These are phyloP conservation scores for Ceriops zippeliana DNA, from an alignment of 345 rosid species.

Conservation along the genomic window DNA sequence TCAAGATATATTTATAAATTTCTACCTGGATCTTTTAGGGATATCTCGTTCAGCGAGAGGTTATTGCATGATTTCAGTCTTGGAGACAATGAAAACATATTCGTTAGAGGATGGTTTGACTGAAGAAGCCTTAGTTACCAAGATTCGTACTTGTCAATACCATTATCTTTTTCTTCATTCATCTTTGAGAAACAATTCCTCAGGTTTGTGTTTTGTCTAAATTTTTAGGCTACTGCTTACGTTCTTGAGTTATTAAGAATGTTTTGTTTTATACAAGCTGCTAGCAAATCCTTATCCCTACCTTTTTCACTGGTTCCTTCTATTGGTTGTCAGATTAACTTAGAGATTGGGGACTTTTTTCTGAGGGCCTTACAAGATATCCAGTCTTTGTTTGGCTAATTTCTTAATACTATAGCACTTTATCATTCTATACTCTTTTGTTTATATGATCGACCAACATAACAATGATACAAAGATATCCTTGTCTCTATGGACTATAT, in stretches of 20 bases:
- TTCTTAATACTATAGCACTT: too few species aligned
- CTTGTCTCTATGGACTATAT: too few species aligned
- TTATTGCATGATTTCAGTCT: slow-evolving; percentile 62
- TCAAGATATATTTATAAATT: background rate
- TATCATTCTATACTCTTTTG: too few species aligned
- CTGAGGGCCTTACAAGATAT: too few species aligned
- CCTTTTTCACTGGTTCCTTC: background rate
- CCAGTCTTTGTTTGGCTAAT: too few species aligned
- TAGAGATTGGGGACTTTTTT: background rate
- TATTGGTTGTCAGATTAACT: background rate
- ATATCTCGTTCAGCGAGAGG: slow-evolving; percentile 92
- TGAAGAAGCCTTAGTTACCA: slow-evolving; percentile 90
- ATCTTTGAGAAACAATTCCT: slow-evolving; percentile 65
- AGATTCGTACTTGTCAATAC: slow-evolving; percentile 78
- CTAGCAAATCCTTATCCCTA: too few species aligned
- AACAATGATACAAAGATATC: too few species aligned
- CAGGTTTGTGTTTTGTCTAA: slow-evolving; percentile 50
- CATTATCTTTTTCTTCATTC: slow-evolving; percentile 86
- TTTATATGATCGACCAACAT: too few species aligned
- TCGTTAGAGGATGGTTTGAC: slow-evolving; percentile 83
- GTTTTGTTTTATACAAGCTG: background rate
- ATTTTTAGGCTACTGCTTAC: background rate
- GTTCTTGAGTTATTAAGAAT: background rate
- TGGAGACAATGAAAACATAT: slow-evolving; percentile 96
- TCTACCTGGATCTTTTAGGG: slow-evolving; percentile 38